phyloP scores from a whole-genome alignment of 768 basidiomycete species.

The Boletus sensibilis region DNA sequence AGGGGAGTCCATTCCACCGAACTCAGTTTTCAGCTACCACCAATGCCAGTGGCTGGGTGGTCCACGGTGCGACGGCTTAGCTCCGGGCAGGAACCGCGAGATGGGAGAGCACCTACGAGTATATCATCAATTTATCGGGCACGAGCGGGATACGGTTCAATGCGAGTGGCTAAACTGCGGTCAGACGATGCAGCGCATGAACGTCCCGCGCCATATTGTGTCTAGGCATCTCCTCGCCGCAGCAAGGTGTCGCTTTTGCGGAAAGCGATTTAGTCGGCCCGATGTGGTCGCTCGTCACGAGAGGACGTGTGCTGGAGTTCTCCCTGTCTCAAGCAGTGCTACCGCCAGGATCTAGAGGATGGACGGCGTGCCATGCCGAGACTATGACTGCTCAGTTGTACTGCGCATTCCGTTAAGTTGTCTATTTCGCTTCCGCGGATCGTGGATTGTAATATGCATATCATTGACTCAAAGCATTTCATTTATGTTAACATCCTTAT shows the following conservation, averaged over 20 bases:
- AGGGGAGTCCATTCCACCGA: not conserved
- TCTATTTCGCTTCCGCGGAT: conserved; percentile 6
- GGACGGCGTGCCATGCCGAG: not conserved
- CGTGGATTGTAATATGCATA: conserved; percentile 6
- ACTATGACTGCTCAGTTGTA: not conserved
- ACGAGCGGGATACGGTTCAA: conserved; percentile 25
- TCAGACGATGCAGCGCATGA: conserved; percentile 29
- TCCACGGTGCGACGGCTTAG: conserved; percentile 21
- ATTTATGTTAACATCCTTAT: conserved; percentile 10
- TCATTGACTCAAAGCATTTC: conserved; percentile 3
- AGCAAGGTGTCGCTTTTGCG: conserved; percentile 24
- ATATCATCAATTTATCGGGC: conserved; percentile 24
- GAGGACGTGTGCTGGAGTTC: conserved; percentile 15
- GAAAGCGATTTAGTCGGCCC: conserved; percentile 25
- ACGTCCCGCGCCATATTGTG: conserved; percentile 30
- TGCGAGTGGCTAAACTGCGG: conserved; percentile 28
- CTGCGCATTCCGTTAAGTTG: conserved; percentile 1
- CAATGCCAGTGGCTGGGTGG: conserved; percentile 25
- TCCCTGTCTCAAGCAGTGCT: not conserved
- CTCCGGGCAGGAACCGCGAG: conserved; percentile 31
- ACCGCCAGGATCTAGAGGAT: not conserved
- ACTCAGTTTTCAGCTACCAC: conserved; percentile 8
- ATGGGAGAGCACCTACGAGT: conserved; percentile 29
- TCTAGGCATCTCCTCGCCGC: conserved; percentile 27
- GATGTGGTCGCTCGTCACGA: conserved; percentile 31